These are phyloP conservation scores for Protomyces gravidus DNA, from an alignment of 1,139 yeast genomes.

Conservation along the genomic window DNA sequence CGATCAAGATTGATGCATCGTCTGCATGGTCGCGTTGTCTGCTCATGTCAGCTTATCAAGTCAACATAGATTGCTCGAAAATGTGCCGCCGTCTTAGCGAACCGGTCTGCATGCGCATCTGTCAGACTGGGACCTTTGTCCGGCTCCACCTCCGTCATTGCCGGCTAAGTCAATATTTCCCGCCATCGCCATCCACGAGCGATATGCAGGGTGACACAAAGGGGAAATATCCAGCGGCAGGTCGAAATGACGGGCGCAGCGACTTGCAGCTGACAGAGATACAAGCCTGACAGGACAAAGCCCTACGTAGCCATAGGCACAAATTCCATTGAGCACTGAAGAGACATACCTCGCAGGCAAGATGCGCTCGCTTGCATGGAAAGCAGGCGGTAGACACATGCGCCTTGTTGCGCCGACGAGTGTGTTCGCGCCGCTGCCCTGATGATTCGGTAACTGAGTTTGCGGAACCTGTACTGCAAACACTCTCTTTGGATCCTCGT, in stretches of 20 bases:
- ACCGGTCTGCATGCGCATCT: too few relatives aligned
- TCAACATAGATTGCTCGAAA: too few relatives aligned
- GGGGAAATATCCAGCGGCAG: neutral
- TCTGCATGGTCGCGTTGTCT: slow-evolving; percentile 31
- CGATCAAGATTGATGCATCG: slow-evolving; percentile 32
- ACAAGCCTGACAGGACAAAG: neutral
- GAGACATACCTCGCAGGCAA: slow-evolving; percentile 33
- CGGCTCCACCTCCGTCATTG: slow-evolving; percentile 1
- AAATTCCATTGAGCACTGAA: neutral
- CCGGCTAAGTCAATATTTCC: too few relatives aligned
- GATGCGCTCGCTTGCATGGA: slow-evolving; percentile 33
- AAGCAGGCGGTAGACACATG: slow-evolving; percentile 32
- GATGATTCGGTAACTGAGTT: slow-evolving; percentile 1
- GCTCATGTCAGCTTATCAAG: too few relatives aligned
- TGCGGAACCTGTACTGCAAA: neutral
- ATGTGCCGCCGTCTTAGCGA: neutral
- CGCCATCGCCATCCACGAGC: too few relatives aligned
- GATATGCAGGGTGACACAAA: too few relatives aligned
- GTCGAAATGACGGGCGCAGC: too few relatives aligned
- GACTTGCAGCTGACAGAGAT: too few relatives aligned
- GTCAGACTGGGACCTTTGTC: neutral
- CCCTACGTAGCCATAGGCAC: neutral
- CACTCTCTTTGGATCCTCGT: neutral
- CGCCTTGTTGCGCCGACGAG: slow-evolving; percentile 27
- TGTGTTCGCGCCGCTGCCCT: slow-evolving; percentile 3